These are phyloP conservation scores for Trifolium repens DNA, from an alignment of 306 rosid species.

Conservation along the genomic window DNA sequence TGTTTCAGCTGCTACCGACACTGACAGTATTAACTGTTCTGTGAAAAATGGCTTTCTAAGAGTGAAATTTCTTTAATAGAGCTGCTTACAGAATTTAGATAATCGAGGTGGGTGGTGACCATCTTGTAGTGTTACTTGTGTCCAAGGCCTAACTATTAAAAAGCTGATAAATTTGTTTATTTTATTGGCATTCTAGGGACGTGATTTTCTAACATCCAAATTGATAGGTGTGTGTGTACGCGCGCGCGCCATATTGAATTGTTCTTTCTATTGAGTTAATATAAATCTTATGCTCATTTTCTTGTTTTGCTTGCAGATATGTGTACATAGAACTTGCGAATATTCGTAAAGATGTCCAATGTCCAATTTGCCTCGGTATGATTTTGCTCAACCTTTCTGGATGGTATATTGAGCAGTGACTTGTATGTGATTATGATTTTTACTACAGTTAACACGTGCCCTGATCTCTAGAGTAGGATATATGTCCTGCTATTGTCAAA, in stretches of 20 bases:
- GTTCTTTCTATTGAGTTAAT: constrained; percentile 29
- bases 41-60: constrained; percentile 19
- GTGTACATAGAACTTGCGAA: constrained; percentile 63
- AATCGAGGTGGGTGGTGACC: constrained; percentile 12
- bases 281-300: constrained; percentile 33
- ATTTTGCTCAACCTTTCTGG: constrained; percentile 43
- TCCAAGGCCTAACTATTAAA: constrained; percentile 12
- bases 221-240: not conserved
- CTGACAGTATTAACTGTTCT: constrained; percentile 7
- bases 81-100: constrained; percentile 18
- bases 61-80: not conserved
- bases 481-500: no score
- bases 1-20: not conserved
- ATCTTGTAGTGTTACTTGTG: constrained; percentile 8
- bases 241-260: not conserved
- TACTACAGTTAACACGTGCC: constrained; percentile 12
- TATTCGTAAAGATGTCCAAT: constrained; percentile 87
- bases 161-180: constrained; percentile 27
- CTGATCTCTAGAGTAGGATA: not conserved
- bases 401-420: constrained; percentile 13
- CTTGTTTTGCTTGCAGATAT: constrained; percentile 61
- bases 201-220: constrained; percentile 10
- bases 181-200: not conserved
- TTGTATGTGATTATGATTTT: constrained; percentile 34
- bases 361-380: constrained; percentile 96